Evolutionary conservation across 768 basidiomycete species (phyloP).

Genomic region (Termitomyces titanicus): DNA sequence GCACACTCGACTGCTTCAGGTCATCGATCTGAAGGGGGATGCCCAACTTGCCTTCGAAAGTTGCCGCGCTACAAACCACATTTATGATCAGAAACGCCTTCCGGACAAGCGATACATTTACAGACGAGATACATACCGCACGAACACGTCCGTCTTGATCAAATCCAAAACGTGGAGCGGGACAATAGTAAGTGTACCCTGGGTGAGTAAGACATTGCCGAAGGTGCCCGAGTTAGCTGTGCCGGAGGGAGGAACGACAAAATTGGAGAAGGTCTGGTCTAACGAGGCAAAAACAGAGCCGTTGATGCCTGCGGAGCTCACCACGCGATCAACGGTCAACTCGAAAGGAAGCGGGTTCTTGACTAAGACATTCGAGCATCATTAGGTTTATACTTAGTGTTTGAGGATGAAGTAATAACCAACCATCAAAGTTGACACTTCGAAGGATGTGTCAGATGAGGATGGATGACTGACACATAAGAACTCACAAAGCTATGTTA

Average conservation of each 20-base stretch:
- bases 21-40: conserved; percentile 32
- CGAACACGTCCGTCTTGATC: conserved; percentile 29
- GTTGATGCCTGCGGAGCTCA: conserved; percentile 44
- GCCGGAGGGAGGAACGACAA: conserved; percentile 45
- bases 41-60: conserved; percentile 29
- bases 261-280: conserved; percentile 48
- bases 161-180: conserved; percentile 53
- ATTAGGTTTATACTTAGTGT: background rate
- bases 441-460: background rate
- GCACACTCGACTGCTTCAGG: conserved; percentile 30
- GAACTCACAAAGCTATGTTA: conserved; percentile 33
- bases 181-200: conserved; percentile 57
- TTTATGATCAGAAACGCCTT: background rate
- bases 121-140: conserved; percentile 28
- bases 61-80: conserved; percentile 22
- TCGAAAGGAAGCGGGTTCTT: conserved; percentile 43
- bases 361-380: conserved; percentile 18
- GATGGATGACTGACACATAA: background rate
- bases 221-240: conserved; percentile 59
- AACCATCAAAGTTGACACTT: conserved; percentile 36
- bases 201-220: conserved; percentile 49
- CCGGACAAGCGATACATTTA: background rate
- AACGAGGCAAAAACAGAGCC: conserved; percentile 56
- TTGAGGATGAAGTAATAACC: background rate
- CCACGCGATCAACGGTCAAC: conserved; percentile 40